Conservation (phyloP, 108 stramenopile species). For the Cyclotella kingstonii region DNA sequence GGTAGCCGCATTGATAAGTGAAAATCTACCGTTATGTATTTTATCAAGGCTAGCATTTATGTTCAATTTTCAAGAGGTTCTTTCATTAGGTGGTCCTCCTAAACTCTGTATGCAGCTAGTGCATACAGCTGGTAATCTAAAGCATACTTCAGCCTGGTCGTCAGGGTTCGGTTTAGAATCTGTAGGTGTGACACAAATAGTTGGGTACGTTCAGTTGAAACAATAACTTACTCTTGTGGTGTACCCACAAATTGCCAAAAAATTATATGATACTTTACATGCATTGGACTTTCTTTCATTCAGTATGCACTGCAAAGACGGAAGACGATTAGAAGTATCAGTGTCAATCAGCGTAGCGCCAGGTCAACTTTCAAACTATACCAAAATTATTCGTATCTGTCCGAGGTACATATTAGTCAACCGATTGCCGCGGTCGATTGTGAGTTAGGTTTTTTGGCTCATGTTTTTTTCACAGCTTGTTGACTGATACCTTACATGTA, state of each 20-base stretch:
- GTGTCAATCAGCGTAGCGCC: constrained; percentile 86
- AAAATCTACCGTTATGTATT: constrained; percentile 71
- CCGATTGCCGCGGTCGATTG: constrained; percentile 60
- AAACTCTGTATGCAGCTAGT: constrained; percentile 76
- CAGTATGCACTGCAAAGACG: constrained; percentile 83
- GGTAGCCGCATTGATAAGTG: constrained; percentile 54
- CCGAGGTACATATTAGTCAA: constrained; percentile 90
- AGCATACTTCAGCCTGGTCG: constrained; percentile 80
- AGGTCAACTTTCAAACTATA: constrained; percentile 85
- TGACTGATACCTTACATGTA: background rate
- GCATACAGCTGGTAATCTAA: constrained; percentile 48
- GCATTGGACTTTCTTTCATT: background rate
- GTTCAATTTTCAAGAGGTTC: constrained; percentile 91
- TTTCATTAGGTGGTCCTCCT: constrained; percentile 62
- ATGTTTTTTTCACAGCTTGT: background rate
- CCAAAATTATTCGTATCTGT: constrained; percentile 92
- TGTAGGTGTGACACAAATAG: constrained; percentile 94
- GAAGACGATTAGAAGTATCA: constrained; percentile 80
- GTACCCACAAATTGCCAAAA: no score
- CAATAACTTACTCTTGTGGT: no score
- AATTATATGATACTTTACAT: no score
- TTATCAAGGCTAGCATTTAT: constrained; percentile 82
- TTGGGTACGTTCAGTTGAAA: constrained; percentile 56
- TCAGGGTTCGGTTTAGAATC: constrained; percentile 88
- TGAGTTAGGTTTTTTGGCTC: background rate